Percentiles rank a stretch among this genome's conserved stretches.
These are phyloP conservation scores for Nannochloropsis limnetica DNA, from an alignment of 352 stramenopile genomes.

Conservation along the genomic window DNA sequence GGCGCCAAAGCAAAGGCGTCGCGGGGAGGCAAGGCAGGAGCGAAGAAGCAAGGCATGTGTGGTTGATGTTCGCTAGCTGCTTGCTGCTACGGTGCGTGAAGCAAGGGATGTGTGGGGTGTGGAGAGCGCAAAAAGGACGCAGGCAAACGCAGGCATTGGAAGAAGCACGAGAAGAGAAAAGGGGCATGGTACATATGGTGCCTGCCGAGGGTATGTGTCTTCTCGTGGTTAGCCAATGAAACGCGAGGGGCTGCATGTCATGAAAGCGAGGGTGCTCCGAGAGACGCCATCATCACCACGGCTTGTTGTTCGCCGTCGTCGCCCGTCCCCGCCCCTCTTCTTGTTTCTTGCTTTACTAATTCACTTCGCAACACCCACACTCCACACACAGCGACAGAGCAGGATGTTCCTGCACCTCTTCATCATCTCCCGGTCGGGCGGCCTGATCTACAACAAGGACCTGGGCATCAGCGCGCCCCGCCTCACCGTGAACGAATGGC, in stretches of 20 bases:
- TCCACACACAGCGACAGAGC: background rate
- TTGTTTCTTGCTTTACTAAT: background rate
- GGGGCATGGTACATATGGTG: background rate
- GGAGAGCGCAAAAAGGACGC: background rate
- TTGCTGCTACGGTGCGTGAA: background rate
- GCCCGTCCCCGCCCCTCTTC: too few relatives aligned
- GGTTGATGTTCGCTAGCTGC: background rate
- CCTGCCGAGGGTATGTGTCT: background rate
- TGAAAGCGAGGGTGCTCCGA: too few relatives aligned
- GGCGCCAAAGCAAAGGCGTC: background rate
- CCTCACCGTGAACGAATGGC: slow-evolving; percentile 77
- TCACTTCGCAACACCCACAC: background rate
- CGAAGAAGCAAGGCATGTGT: background rate
- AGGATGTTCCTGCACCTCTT: slow-evolving; percentile 80
- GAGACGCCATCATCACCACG: too few relatives aligned
- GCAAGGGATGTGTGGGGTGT: background rate
- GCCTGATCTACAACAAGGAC: slow-evolving; percentile 80
- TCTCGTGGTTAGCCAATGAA: background rate
- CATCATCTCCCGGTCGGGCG: slow-evolving; percentile 83
- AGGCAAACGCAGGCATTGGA: too few relatives aligned
- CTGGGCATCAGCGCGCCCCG: slow-evolving; percentile 69
- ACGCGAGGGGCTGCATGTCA: too few relatives aligned
- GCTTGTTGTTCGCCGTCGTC: too few relatives aligned
- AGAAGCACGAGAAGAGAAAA: background rate
- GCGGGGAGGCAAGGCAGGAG: background rate